Conservation (phyloP, 495 filamentous ascomycete species). For the Daldinia grandis region DNA sequence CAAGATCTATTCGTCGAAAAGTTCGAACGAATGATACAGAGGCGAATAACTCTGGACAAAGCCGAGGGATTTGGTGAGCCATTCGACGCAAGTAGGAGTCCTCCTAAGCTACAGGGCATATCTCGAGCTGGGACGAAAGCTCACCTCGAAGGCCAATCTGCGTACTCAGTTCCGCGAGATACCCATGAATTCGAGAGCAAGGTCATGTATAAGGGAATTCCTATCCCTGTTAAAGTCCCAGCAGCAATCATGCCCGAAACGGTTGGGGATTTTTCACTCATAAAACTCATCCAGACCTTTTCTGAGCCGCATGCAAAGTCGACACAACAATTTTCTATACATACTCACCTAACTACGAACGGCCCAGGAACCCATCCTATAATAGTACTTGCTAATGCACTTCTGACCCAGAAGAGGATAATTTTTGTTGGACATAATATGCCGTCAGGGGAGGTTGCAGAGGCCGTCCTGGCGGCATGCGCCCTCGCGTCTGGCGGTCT, state of each 20-base stretch:
- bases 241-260: slow-evolving; percentile 93
- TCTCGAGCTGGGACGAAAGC: slow-evolving; percentile 64
- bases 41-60: slow-evolving; percentile 62
- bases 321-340: slow-evolving; percentile 85
- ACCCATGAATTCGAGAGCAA: slow-evolving; percentile 97
- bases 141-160: slow-evolving; percentile 57
- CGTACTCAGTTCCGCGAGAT: slow-evolving; percentile 80
- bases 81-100: slow-evolving; percentile 57
- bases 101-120: slow-evolving; percentile 57
- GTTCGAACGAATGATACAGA: slow-evolving; percentile 91
- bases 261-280: slow-evolving; percentile 95
- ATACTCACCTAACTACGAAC: slow-evolving; percentile 92
- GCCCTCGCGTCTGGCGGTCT: slow-evolving; percentile 93
- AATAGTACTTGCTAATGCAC: slow-evolving; percentile 78
- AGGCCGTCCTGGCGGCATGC: slow-evolving; percentile 93
- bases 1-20: slow-evolving; percentile 98
- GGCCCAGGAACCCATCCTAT: slow-evolving; percentile 81
- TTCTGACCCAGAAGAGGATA: slow-evolving; percentile 95
- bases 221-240: slow-evolving; percentile 94
- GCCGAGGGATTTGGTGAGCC: slow-evolving; percentile 52
- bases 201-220: slow-evolving; percentile 93
- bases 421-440: slow-evolving; percentile 95
- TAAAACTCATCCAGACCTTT: slow-evolving; percentile 96
- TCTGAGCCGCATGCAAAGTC: slow-evolving; percentile 78
- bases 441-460: slow-evolving; percentile 92